These are phyloP conservation scores for Aspergillus flavus DNA, from an alignment of 2,329 filamentous ascomycete genomes.

Conservation along the genomic window DNA sequence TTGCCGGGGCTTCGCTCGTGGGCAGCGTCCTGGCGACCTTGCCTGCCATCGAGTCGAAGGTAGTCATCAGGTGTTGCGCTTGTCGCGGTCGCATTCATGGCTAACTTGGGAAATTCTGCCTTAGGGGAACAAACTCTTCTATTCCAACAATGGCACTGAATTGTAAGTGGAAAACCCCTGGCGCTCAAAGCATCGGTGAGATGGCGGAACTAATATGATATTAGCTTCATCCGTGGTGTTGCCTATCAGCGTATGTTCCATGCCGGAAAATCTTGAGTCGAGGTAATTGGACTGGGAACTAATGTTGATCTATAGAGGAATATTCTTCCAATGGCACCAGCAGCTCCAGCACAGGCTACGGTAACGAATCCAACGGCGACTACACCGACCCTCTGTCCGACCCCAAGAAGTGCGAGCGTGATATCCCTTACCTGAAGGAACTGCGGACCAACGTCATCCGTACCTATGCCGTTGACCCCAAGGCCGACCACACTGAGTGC, in stretches of 20 bases:
- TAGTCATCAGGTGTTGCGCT: constrained; percentile 32
- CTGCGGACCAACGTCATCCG: constrained; percentile 91
- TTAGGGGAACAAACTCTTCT: constrained; percentile 85
- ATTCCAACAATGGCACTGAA: constrained; percentile 75
- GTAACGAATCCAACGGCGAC: constrained; percentile 37
- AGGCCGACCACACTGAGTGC: constrained; percentile 74
- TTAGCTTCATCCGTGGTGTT: constrained; percentile 81
- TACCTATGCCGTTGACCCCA: constrained; percentile 89
- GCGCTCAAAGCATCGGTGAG: background rate
- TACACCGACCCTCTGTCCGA: constrained; percentile 87
- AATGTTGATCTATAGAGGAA: constrained; percentile 44
- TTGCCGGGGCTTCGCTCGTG: constrained; percentile 57
- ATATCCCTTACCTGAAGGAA: constrained; percentile 77
- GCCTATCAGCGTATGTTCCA: constrained; percentile 75
- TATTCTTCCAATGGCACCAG: constrained; percentile 52
- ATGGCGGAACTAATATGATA: background rate
- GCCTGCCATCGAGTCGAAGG: constrained; percentile 65
- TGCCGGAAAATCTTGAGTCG: background rate
- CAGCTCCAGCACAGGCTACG: background rate
- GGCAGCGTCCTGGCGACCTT: constrained; percentile 55
- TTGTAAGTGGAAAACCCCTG: constrained; percentile 52
- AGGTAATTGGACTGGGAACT: background rate
- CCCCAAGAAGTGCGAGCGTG: constrained; percentile 71
- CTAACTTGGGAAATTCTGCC: constrained; percentile 2
- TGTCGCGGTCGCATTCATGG: background rate